A percentile compares a stretch with the other conserved stretches of the same genome.
These are phyloP conservation scores for Hirsutella thompsonii DNA, from an alignment of 2,329 filamentous ascomycete species.

Conservation along the genomic window DNA sequence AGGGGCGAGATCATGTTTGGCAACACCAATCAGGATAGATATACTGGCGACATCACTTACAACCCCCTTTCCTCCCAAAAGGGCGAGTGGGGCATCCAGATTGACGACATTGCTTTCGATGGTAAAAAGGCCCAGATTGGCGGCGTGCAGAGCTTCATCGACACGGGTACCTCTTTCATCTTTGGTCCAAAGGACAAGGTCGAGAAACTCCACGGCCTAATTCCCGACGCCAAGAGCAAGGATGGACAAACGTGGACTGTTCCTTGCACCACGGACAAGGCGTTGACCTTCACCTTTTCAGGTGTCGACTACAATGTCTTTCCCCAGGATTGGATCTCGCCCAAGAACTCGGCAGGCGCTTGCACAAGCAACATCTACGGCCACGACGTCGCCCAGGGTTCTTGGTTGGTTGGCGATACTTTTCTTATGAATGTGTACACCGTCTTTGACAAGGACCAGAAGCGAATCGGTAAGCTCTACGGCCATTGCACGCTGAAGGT, in stretches of 20 bases:
- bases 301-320: conserved; percentile 54
- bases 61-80: conserved; percentile 33
- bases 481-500: not conserved
- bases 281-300: conserved; percentile 55
- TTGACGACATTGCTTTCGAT: conserved; percentile 53
- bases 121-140: conserved; percentile 45
- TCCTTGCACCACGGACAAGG: conserved; percentile 54
- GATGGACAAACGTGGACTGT: conserved; percentile 54
- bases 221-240: conserved; percentile 46
- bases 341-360: conserved; percentile 25
- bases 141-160: conserved; percentile 54
- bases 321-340: conserved; percentile 56
- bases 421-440: conserved; percentile 86
- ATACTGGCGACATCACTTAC: conserved; percentile 56
- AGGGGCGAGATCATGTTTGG: conserved; percentile 73
- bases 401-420: conserved; percentile 75
- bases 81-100: conserved; percentile 59
- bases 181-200: conserved; percentile 59
- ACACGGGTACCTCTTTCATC: conserved; percentile 72
- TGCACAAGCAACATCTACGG: conserved; percentile 67
- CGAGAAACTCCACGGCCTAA: conserved; percentile 49
- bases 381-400: conserved; percentile 47
- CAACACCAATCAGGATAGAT: conserved; percentile 51
- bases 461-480: conserved; percentile 41
- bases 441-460: conserved; percentile 66